These are phyloP conservation scores for Solidago caesia DNA, from an alignment of 129 eudicot species.

Conservation along the genomic window DNA sequence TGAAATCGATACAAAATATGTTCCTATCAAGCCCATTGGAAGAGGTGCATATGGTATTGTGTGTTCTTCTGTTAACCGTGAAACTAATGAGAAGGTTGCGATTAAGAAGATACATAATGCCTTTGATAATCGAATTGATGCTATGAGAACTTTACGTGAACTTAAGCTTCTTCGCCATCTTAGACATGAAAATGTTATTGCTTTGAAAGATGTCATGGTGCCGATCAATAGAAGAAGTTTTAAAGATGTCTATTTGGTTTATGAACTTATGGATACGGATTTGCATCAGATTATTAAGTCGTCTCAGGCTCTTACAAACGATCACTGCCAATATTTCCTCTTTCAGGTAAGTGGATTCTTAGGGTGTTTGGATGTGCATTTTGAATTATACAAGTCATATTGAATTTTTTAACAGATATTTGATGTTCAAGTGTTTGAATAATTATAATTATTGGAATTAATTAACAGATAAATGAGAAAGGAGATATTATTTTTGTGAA, in stretches of 20 bases:
- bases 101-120: conserved; percentile 73
- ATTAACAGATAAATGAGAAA: not conserved
- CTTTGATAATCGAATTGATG: conserved; percentile 70
- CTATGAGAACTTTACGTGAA: conserved; percentile 73
- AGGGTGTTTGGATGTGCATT: not conserved
- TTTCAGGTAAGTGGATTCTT: conserved; percentile 53
- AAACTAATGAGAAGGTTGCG: conserved; percentile 82
- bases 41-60: conserved; percentile 79
- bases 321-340: conserved; percentile 70
- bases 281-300: conserved; percentile 76
- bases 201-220: conserved; percentile 74
- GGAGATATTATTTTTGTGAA: not conserved
- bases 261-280: conserved; percentile 79
- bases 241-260: conserved; percentile 76
- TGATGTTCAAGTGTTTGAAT: not conserved
- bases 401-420: not conserved
- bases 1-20: conserved; percentile 78
- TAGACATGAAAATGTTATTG: conserved; percentile 73
- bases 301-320: conserved; percentile 67
- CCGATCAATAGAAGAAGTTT: conserved; percentile 65
- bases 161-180: conserved; percentile 69
- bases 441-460: not conserved
- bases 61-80: conserved; percentile 69
- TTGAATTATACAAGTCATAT: not conserved
- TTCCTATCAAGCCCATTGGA: conserved; percentile 71